These are phyloP conservation scores for Mallotus nudiflorus DNA, from an alignment of 345 rosid genomes.

Conservation along the genomic window DNA sequence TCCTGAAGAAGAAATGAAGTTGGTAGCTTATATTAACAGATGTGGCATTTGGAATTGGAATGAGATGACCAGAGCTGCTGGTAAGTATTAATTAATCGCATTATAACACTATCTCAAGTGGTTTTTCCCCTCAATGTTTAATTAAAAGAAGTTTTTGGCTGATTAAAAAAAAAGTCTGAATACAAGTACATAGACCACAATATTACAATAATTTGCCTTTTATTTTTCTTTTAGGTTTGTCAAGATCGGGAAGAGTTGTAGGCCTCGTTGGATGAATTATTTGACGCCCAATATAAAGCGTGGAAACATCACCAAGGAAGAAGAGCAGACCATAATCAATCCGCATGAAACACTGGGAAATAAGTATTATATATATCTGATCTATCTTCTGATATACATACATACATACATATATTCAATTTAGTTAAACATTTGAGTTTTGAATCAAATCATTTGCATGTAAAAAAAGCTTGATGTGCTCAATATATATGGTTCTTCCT, in stretches of 20 bases:
- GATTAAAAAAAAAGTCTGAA: too few species aligned
- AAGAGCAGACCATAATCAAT: conserved; percentile 2
- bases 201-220: too few species aligned
- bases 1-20: conserved; percentile 37
- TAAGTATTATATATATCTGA: neutral
- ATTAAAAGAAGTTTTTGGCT: too few species aligned
- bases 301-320: neutral
- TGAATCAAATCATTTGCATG: too few species aligned
- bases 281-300: conserved; percentile 2
- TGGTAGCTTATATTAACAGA: conserved; percentile 29
- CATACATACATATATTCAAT: too few species aligned
- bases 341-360: neutral
- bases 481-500: too few species aligned
- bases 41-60: conserved; percentile 42
- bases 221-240: neutral
- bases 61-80: conserved; percentile 38
- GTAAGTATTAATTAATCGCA: conserved; percentile 18
- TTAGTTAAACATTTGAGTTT: too few species aligned
- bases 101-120: too few species aligned
- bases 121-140: too few species aligned
- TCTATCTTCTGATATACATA: too few species aligned
- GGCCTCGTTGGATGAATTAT: conserved; percentile 7
- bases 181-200: too few species aligned
- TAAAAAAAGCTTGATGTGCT: too few species aligned
- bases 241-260: conserved; percentile 12